Evolutionary conservation across 164 flowering plant species (phyloP), one percentile per base, ranked within the genome.

Genomic region (Annona squamosa): DNA sequence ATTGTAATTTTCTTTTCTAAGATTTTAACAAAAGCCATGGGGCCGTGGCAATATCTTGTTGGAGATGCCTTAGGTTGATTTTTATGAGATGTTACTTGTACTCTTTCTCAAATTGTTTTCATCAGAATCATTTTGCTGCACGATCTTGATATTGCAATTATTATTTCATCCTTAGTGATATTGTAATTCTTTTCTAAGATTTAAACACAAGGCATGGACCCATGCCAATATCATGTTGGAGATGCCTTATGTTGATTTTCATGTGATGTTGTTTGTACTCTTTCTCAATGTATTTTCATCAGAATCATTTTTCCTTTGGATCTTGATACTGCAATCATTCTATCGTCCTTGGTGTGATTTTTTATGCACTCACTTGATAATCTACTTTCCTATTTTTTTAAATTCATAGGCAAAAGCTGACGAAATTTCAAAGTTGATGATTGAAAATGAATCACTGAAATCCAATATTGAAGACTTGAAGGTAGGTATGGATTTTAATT

Each of bases 371-470:
- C 59, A 52, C 13, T 52, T 52, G 9, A 16, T 16, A 52, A 52
- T 52, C 13, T 16, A 52, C 59, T 9, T 5, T 5, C 59, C 59
- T 52, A 52, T 10, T 71, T 1, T n/a, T 47, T 71, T 18, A 42
- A 17, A 18, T 82, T 81, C 77, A 45, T 85, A 93, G 98, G 88
- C 94, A 67, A 93, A 93, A 77, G 98, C 99, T 77, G 99, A 96
- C 86, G 98, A 90, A 73, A 90, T 96, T 79, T 94, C 94, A 52
- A 91, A 84, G 80, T 63, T 93, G 80, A 89, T 93, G 98, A 89
- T 87, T 84, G 99, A 93, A 82, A 96, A 93, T 84, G 98, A 93
- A 83, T 92, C 86, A 62, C 81, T 93, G 52, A 91, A 92, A 85
- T 70, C 79, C 71, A 79, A 81, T 4, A 84, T 87, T 77, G 94